Base-by-base conservation (phyloP, 2,329 filamentous ascomycete genomes). In the Aureobasidium pullulans region DNA sequence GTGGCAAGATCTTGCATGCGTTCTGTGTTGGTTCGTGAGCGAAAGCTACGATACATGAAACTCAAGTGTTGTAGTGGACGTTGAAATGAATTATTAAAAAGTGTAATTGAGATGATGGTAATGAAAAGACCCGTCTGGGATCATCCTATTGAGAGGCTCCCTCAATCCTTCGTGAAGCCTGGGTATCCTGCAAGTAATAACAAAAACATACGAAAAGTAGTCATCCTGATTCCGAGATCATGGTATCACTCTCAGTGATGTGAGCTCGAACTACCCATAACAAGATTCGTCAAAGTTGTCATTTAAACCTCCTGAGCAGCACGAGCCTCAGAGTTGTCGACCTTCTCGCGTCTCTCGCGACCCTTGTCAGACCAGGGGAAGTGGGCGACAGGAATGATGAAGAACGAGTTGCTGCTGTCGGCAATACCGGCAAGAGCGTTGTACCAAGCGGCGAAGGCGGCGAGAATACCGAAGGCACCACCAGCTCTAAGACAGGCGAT, bases 321-420 rank as follows among this genome's bases (percentile, higher is more conserved):
- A 54, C 72, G 72, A 31, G 68, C 71, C 34, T 65, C 68, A 52
- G 66, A 68, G 72, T 79, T 79, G 70, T 77, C 71, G 47, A 74
- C 71, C 67, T 74, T 74, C 34, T 62, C 71, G 62, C 85, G 82
- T 62, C 71, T 73, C 73, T 84, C 81, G 63, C 82, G 83, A 57
- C 84, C 88, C 76, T 87, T 88, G 68, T 88, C 87, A 39, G 89
- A 93, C 93, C 93, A 96, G 57, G 92, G 93, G 81, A 96, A 95
- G 80, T 96, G 91, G 68, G 88, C 86, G 64, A 96, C 91, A 54
- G 92, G 93, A 63, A 96, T 84, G 73, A 94, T 81, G 80, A 96
- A 94, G 85, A 96, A 96, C 79, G 90, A 79, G 73, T 82, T 81
- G 62, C 72, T 76, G 61, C 73, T 74, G 67, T 82, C 79, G n/a